Evolutionary conservation across 2,329 filamentous ascomycete genomes (phyloP).

Genomic region (Nigrospora osmanthi): DNA sequence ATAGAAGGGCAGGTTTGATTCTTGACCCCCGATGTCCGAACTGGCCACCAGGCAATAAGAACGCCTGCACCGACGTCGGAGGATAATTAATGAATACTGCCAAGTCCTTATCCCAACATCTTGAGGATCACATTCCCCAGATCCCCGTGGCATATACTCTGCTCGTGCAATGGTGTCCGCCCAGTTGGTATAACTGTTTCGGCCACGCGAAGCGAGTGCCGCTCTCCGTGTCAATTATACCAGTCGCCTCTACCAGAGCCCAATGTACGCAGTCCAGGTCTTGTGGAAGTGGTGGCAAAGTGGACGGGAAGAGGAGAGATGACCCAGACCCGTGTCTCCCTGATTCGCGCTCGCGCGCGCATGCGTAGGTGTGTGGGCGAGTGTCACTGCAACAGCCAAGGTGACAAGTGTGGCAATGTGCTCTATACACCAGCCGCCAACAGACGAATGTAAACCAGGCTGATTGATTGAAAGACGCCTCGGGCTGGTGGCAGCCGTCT

Average conservation of each 20-base stretch:
- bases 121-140: not conserved
- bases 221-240: not conserved
- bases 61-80: not conserved
- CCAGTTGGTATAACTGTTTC: not conserved
- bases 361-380: not conserved
- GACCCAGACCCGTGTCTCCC: not conserved
- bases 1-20: no score
- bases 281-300: not conserved
- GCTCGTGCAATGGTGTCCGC: not conserved
- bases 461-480: no score
- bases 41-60: no score
- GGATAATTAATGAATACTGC: not conserved
- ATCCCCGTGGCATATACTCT: not conserved
- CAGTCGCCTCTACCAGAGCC: not conserved
- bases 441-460: no score
- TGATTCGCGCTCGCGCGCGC: no score
- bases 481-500: no score
- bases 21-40: no score
- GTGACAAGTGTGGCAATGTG: no score
- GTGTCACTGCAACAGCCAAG: not conserved
- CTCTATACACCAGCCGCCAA: no score
- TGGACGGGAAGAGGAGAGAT: not conserved
- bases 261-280: not conserved
- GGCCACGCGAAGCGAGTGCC: not conserved
- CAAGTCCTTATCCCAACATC: not conserved